Evolutionary conservation across 345 rosid genomes (phyloP).

Genomic region (Eucalyptus tenuipes): DNA sequence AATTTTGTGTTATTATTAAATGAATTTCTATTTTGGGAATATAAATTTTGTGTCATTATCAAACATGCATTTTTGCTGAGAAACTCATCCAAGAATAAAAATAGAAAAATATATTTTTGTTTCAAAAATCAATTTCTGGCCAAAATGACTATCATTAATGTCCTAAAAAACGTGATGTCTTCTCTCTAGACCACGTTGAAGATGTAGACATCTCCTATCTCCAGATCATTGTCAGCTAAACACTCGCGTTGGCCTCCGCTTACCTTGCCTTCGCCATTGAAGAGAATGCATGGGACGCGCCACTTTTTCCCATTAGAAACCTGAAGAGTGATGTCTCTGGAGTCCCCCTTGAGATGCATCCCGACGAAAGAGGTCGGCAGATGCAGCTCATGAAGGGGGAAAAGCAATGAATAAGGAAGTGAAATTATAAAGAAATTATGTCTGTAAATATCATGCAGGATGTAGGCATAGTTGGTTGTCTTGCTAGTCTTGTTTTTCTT

Average conservation of each 20-base stretch:
- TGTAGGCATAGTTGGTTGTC: not conserved
- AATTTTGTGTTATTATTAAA: too few relatives aligned
- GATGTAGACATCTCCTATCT: constrained; percentile 2
- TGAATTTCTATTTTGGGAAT: too few relatives aligned
- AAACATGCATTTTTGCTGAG: too few relatives aligned
- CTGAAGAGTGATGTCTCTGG: not conserved
- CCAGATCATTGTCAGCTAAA: not conserved
- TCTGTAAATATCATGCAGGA: not conserved
- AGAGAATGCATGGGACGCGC: not conserved
- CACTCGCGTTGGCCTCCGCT: constrained; percentile 1
- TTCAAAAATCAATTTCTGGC: rapidly evolving
- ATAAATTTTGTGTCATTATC: too few relatives aligned
- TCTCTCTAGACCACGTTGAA: not conserved
- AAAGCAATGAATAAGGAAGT: not conserved
- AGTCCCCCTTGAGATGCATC: not conserved
- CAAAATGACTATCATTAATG: too few relatives aligned
- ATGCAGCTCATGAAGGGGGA: not conserved
- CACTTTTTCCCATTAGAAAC: not conserved
- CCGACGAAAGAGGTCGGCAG: not conserved
- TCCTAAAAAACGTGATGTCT: not conserved
- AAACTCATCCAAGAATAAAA: too few relatives aligned
- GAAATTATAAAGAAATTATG: not conserved
- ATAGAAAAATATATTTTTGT: too few relatives aligned
- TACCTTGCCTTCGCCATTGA: not conserved
- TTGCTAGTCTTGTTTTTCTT: not conserved